phyloP scores from a whole-genome alignment of 2,329 filamentous ascomycete genomes.

The Colletotrichum sp. region DNA sequence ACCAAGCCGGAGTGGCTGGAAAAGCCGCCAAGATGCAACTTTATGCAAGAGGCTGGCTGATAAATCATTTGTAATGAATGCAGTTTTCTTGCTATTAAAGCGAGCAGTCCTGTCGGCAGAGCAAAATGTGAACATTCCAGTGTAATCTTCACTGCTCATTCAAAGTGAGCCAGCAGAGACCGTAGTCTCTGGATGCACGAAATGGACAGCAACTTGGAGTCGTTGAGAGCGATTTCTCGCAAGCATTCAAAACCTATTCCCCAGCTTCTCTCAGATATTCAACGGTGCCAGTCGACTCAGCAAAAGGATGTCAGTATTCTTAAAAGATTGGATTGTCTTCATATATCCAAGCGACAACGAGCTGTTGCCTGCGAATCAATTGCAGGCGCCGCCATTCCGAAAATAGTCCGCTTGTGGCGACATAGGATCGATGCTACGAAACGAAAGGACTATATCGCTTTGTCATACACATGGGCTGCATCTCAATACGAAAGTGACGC shows the following conservation, averaged over 20 bases:
- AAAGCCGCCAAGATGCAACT: neutral
- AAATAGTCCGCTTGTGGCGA: neutral
- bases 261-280: neutral
- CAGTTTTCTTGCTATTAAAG: rapidly evolving
- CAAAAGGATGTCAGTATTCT: neutral
- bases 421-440: neutral
- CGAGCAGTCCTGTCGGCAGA: rapidly evolving
- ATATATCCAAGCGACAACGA: neutral
- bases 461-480: neutral
- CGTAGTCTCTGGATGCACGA: rapidly evolving
- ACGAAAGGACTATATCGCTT: neutral
- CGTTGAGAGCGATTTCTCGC: neutral
- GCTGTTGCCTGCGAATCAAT: neutral
- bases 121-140: rapidly evolving
- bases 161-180: rapidly evolving
- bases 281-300: neutral
- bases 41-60: neutral
- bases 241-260: neutral
- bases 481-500: neutral
- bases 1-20: neutral
- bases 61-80: neutral
- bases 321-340: neutral
- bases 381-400: rapidly evolving
- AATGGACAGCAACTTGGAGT: neutral
- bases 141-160: neutral